Evolutionary conservation across 2,329 filamentous ascomycete genomes (phyloP), one percentile per base, ranked within the genome.

Genomic region (Fusarium xylarioides): DNA sequence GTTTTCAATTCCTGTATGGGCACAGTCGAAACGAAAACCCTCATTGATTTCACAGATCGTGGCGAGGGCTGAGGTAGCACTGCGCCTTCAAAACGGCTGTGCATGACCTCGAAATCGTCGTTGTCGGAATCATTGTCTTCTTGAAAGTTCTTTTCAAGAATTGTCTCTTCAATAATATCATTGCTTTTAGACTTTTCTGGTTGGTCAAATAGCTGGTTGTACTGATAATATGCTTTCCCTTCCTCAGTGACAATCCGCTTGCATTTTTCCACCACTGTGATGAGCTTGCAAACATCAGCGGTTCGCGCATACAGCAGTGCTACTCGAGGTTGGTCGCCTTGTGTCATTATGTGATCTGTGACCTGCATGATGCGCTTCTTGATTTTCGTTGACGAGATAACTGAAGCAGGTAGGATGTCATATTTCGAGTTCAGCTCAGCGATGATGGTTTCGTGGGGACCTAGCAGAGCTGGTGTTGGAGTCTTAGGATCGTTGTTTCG

Each of bases 241-340:
- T 83, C 80, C 56, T 85, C 83, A 37, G 77, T 82, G 58, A 92
- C 81, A 52, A 89, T 83, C 43, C 87, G 83, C 79, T 92, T 91
- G 63, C 86, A 86, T 42, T 92, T 90, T 80, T 94, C 92, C 49
- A 86, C 86, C 50, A 94, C 87, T 8, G 88, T 91, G 74, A 93
- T 88, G 76, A 93, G 84, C 80, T 94, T 95, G 80, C 85, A 86
- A 4, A 88, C 86, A 7, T 89, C 86, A 15, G 79, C 68, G 1
- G 86, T 82, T 26, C 85, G 85, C 37, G 87, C 86, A 74, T 89
- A 84, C 23, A 90, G 80, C 43, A 90, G 78, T n/a, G 84, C 83
- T 19, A 85, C 76, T 15, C 80, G 79, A 52, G 77, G 74, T 30
- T 65, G 67, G 9, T 74, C 71, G n/a, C 68, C 26, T 21, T 76